A percentile compares a stretch with the other conserved stretches of the same genome.
phyloP scores from a whole-genome alignment of 176 grass and related monocot species.

The Bolboschoenus planiculmis region DNA sequence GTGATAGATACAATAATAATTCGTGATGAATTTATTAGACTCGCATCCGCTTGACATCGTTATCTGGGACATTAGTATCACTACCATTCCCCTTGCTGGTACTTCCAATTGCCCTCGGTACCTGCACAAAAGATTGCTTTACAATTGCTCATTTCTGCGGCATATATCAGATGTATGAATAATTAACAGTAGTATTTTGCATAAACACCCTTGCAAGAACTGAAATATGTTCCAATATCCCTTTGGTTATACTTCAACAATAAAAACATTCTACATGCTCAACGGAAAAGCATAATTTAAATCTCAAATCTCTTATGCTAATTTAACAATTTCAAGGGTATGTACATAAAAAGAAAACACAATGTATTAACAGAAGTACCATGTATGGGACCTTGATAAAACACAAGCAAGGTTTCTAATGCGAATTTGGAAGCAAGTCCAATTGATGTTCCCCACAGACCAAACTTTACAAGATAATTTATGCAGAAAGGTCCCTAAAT shows the following conservation, averaged over 20 bases:
- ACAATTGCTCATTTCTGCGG: neutral
- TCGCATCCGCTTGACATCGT: constrained; percentile 79
- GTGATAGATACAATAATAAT: constrained; percentile 7
- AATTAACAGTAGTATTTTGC: neutral
- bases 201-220: constrained; percentile 11
- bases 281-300: neutral
- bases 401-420: neutral
- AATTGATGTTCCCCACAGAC: neutral
- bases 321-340: neutral
- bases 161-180: neutral
- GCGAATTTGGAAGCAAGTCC: neutral
- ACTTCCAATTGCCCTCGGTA: constrained; percentile 27
- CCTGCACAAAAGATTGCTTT: constrained; percentile 35
- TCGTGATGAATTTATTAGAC: constrained; percentile 20
- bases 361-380: neutral
- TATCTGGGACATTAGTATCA: constrained; percentile 72
- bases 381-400: neutral
- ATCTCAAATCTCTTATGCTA: neutral
- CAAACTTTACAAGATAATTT: neutral
- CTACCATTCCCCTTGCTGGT: constrained; percentile 41
- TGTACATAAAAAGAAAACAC: neutral
- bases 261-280: too few species aligned
- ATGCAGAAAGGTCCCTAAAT: neutral
- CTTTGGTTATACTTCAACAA: neutral
- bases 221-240: neutral